These are phyloP conservation scores for Mycosphaerella arachidis DNA, from an alignment of 2,329 filamentous ascomycete genomes.

Conservation along the genomic window DNA sequence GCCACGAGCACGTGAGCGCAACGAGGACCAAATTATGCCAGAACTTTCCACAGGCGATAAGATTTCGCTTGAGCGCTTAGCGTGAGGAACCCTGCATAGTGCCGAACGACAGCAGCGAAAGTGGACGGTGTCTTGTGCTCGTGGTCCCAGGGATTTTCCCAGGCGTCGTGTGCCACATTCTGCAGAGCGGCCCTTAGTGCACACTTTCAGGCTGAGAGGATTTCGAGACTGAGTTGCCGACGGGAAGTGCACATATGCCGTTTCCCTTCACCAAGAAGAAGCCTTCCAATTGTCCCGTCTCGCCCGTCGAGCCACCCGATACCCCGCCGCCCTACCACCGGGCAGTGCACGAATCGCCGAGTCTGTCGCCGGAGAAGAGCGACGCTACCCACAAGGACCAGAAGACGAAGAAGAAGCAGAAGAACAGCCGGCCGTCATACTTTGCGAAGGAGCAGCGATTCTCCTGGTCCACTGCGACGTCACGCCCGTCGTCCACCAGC, in stretches of 20 bases:
- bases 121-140: not conserved
- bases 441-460: slow-evolving; percentile 20
- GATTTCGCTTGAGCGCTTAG: not conserved
- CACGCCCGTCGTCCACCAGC: slow-evolving; percentile 32
- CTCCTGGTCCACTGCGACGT: slow-evolving; percentile 32
- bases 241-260: slow-evolving; percentile 4
- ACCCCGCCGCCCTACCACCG: not conserved
- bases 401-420: slow-evolving; percentile 24
- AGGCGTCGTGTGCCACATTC: not conserved
- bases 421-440: slow-evolving; percentile 20
- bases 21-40: not conserved
- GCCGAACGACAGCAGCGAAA: not conserved
- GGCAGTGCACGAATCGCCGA: not conserved
- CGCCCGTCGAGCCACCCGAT: not conserved
- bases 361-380: slow-evolving; percentile 11
- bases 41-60: not conserved
- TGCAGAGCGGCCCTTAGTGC: not conserved
- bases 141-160: not conserved
- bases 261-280: slow-evolving; percentile 7
- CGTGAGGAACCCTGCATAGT: not conserved
- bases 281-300: not conserved
- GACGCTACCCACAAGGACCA: slow-evolving; percentile 20
- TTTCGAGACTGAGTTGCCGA: not conserved
- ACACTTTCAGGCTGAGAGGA: not conserved
- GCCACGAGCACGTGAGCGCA: not conserved